Base-by-base conservation (phyloP, 2,329 filamentous ascomycete genomes). In the Aquanectria penicillioides region DNA sequence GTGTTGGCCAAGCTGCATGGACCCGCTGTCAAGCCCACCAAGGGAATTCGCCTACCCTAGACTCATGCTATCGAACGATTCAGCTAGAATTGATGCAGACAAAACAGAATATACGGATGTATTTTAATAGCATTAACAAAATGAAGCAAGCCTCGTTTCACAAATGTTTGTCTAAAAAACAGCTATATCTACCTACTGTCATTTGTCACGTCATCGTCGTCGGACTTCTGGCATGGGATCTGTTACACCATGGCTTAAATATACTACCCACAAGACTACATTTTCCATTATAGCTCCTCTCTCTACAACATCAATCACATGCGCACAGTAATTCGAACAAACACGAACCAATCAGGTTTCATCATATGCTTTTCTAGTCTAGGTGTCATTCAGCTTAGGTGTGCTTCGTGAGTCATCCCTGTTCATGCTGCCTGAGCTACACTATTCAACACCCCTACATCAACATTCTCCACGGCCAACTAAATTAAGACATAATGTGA, bases 351-450 rank as follows among this genome's bases (percentile, higher is more conserved):
- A 46, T 36, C 26, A 48, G 29, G 33, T 52, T 59, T 64, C 56
- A 44, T 66, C 62, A 66, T 68, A 55, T 71, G 64, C 59, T 63
- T 67, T 66, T 70, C 63, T 69, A 70, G 52, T 70, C 59, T 68
- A 71, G 59, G 51, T 61, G 49, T 55, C 38, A 47, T 66, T 60
- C 54, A 66, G 63, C 67, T 26, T 63, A 61, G 58, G 50, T 66
- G 56, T 68, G 61, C 51, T 68, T 68, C 69, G 38, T 70, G 57
- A 65, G 43, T 65, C 61, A 62, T 66, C 60, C 56, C 55, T 59
- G 56, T 51, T 59, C 63, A 56, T 61, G 54, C 57, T 63, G 54
- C 61, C 57, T 58, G 58, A 61, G 61, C 57, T 68, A 61, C 61
- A 60, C 61, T 62, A 61, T 61, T 61, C 64, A 65, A 63, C 64